Evolutionary conservation across 805 yeast species (phyloP), one percentile per base, ranked within the genome.

Genomic region (Yarrowia deformans): DNA sequence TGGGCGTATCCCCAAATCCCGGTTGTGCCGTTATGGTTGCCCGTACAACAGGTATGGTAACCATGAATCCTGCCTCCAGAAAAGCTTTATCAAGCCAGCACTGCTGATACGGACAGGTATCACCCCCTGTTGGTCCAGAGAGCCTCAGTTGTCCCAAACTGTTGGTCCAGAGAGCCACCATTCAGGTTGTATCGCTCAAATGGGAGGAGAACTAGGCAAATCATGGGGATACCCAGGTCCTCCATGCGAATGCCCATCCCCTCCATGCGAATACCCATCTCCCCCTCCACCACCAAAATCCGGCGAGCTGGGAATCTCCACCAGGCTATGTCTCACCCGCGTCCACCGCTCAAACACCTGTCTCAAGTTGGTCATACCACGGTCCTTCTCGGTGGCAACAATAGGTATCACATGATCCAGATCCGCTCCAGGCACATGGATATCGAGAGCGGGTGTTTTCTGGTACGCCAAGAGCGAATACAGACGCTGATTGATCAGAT

Each of bases 401-500:
- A 56, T 42, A 16, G 64, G 50, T 10, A 56, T n/a, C 64, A 34
- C 29, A 7, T n/a, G 16, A n/a, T 56, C 64, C 23, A 42, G n/a
- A n/a, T 56, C 64, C 2, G n/a, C 19, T 12, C 49, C 64, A 32
- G 64, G 49, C 14, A 56, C 64, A n/a, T 56, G 64, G 37, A 56
- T 56, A 34, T 56, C 64, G 2, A 56, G 1, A 3, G 49, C 64
- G 0, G 64, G 64, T 1, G 40, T 42, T 10, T 34, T 40, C 14
- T 56, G 64, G 13, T 16, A 18, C 18, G 64, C 64, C 23, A 56
- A 9, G 1, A 56, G 16, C 9, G 64, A 56, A n/a, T 56, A 56
- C n/a, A 56, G 6, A 0, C 64, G 49, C 64, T 56, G 64, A 14
- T 56, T 56, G 23, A 56, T 56, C 40, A 56, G 40, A n/a, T 56